Evolutionary conservation across 257 asterid genomes (phyloP).

Genomic region (Petunia secreta): DNA sequence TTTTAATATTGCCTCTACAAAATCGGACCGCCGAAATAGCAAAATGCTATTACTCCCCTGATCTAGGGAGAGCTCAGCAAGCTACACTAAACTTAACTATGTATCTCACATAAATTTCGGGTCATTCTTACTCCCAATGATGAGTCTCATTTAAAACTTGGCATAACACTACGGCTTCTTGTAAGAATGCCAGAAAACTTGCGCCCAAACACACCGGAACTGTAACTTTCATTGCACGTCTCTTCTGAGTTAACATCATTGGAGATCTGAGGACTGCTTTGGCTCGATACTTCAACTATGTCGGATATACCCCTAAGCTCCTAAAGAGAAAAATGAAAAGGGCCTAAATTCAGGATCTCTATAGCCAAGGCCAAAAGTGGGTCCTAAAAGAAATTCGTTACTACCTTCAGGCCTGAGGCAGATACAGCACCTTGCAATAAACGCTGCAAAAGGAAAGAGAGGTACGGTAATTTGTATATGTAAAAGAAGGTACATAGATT

Average conservation of each 20-base stretch:
- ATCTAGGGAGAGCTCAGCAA: too few relatives aligned
- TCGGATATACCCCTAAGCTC: constrained; percentile 46
- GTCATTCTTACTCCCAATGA: too few relatives aligned
- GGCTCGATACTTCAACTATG: constrained; percentile 37
- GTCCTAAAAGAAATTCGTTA: not conserved
- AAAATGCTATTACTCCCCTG: too few relatives aligned
- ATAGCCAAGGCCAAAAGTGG: not conserved
- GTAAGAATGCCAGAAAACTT: constrained; percentile 43
- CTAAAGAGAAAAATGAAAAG: constrained; percentile 28
- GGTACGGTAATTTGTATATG: not conserved
- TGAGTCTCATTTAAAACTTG: constrained; percentile 43
- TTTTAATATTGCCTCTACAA: too few relatives aligned
- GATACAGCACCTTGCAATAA: constrained; percentile 38
- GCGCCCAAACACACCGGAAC: constrained; percentile 44
- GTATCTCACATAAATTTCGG: too few relatives aligned
- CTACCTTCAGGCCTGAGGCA: constrained; percentile 71
- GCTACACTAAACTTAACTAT: too few relatives aligned
- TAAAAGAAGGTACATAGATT: too few relatives aligned
- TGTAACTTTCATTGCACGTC: constrained; percentile 32
- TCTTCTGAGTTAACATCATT: constrained; percentile 39
- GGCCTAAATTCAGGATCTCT: not conserved
- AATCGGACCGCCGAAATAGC: too few relatives aligned
- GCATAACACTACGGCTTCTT: constrained; percentile 55
- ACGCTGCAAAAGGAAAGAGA: constrained; percentile 26
- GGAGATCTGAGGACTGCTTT: constrained; percentile 35